Base-by-base conservation (phyloP, 495 filamentous ascomycete species). In the Alectoria sarmentosa region DNA sequence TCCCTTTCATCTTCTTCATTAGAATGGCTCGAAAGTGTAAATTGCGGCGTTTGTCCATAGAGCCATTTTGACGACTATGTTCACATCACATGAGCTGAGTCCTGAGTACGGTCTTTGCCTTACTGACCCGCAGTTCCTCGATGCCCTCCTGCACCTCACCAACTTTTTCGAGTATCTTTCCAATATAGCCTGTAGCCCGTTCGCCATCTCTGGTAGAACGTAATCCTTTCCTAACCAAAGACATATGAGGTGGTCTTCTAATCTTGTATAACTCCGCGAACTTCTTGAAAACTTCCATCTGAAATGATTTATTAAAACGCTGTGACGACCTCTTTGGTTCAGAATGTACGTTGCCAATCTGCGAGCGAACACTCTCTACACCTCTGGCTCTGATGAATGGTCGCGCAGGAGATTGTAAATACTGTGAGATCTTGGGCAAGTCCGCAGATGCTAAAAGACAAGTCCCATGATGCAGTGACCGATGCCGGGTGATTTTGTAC, bases 391-490 rank as follows among this genome's bases (percentile, higher is more conserved):
- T 83, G 64, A 98, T 85, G 72, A 83, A 92, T 3, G 79, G 79
- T 60, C 83, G 85, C 3, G 88, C 90, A 0, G 90, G 89, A 62
- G 89, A 90, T 42, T 82, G 80, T 62, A 98, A 72, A 65, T 89
- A 86, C 4, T 77, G 70, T 14, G 83, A 80, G 10, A 97, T 84
- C 44, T 76, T 72, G 37, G 77, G 69, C n/a, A 97, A 76, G 69
- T 91, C 86, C 8, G 84, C 84, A 14, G 87, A 88, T 54, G 79
- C 75, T 0, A 98, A 78, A 55, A 98, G 76, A 73, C 90, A 93
- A 0, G 94, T 98, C 6, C 91, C 94, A 73, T 98, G 94, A 71
- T 98, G 94, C 55, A 97, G 79, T 7, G 90, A 84, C 55, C 92
- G 83, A 42, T 80, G 74, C 26, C 89, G 76, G 5, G 89, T 96